Evolutionary conservation across 2,329 filamentous ascomycete genomes (phyloP).

Genomic region (Paraconiothyrium brasiliense): DNA sequence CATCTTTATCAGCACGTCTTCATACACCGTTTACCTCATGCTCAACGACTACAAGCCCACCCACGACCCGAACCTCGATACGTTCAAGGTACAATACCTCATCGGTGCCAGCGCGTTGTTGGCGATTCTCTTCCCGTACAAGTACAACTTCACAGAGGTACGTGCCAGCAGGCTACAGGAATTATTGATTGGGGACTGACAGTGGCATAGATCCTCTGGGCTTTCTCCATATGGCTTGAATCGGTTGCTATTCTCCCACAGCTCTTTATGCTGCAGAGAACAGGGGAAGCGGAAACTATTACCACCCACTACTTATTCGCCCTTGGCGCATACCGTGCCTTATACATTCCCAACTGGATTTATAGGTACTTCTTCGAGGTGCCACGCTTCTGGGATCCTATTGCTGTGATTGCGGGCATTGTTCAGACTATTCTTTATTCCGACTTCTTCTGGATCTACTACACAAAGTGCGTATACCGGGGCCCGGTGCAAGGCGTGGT

Average conservation of each 20-base stretch:
- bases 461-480: conserved; percentile 75
- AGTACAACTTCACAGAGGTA: conserved; percentile 78
- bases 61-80: conserved; percentile 95
- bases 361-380: conserved; percentile 85
- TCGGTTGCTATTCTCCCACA: conserved; percentile 96
- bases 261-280: conserved; percentile 97
- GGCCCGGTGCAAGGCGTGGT: not conserved
- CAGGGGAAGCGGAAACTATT: conserved; percentile 98
- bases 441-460: conserved; percentile 99
- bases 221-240: conserved; percentile 98
- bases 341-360: conserved; percentile 99
- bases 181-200: conserved; percentile 20
- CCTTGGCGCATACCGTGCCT: conserved; percentile 85
- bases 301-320: conserved; percentile 98
- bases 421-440: conserved; percentile 96
- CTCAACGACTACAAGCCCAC: conserved; percentile 96
- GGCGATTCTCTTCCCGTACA: conserved; percentile 83
- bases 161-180: conserved; percentile 16
- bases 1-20: conserved; percentile 87
- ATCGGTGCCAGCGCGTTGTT: conserved; percentile 81
- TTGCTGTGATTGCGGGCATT: conserved; percentile 87
- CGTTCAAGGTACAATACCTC: conserved; percentile 95
- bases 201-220: conserved; percentile 81
- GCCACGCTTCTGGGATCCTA: conserved; percentile 76
- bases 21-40: conserved; percentile 98